Base-by-base conservation (phyloP, 2,329 filamentous ascomycete genomes). In the Chaetothyriales sp. region DNA sequence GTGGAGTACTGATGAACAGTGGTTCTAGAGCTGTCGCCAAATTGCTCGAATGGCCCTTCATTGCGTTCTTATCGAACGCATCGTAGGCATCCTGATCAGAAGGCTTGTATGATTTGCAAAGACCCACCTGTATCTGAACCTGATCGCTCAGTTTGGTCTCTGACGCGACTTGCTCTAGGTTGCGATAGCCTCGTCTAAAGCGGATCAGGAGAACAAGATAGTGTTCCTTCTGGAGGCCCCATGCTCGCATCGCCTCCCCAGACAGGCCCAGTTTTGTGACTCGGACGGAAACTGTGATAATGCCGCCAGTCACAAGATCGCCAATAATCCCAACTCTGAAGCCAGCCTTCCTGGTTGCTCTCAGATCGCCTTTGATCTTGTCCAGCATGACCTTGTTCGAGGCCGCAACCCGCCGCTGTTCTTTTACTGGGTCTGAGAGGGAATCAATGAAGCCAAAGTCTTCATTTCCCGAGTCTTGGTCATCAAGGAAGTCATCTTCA, bases 161-260 rank as follows among this genome's bases (percentile, higher is more conserved):
- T 49, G 68, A 64, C 0, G 64, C 61, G 12, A 77, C 63, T 0
- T 75, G 63, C 15, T 82, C 74, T 47, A 84, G 68, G 2, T 70
- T 68, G 28, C 71, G 73, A 64, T 93, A 94, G 0, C 70, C 73
- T n/a, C 66, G 64, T 0, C 72, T 67, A 56, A 84, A 84, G 36
- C 76, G 75, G 44, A 92, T 74, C 19, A 95, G 70, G 3, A 93
- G 70, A 3, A 90, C 76, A 42, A 94, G 65, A 60, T 90, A 89
- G 32, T 88, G 81, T 0, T 72, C 66, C 0, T 72, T 66, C 12
- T 76, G 66, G 9, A 95, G 64, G 53, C 82, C 75, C 88, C 88
- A 95, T 1, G 87, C 84, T 60, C 83, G 74, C 65, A 86, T 76
- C 0, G 80, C 81, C 60, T 89, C 84, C 39, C 82, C 74, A 0